Evolutionary conservation across 2,329 filamentous ascomycete genomes (phyloP).

Genomic region (Orbilia blumenaviensis): DNA sequence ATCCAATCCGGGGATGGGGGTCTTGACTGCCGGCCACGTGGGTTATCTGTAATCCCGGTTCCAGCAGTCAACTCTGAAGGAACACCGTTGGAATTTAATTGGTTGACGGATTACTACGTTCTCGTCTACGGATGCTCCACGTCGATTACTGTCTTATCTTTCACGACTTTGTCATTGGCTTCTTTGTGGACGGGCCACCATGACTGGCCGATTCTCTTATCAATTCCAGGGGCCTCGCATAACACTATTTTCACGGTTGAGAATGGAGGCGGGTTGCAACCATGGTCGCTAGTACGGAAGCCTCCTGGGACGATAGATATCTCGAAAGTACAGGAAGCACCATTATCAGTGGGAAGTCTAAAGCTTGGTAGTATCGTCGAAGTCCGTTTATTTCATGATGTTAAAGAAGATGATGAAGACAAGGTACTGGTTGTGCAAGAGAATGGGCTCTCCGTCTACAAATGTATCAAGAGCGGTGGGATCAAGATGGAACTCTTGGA

Average conservation of each 20-base stretch:
- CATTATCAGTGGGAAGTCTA: conserved; percentile 42
- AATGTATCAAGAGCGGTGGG: conserved; percentile 45
- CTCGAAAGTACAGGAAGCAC: conserved; percentile 49
- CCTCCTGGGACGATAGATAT: conserved; percentile 30
- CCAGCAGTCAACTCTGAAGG: conserved; percentile 37
- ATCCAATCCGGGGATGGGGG: conserved; percentile 52
- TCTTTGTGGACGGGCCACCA: conserved; percentile 56
- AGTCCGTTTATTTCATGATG: conserved; percentile 42
- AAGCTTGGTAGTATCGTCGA: conserved; percentile 42
- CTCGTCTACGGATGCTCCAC: conserved; percentile 56
- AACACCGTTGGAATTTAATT: conserved; percentile 40
- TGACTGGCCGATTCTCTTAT: conserved; percentile 56
- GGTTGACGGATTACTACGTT: conserved; percentile 53
- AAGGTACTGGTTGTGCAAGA: conserved; percentile 47
- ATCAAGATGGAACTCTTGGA: conserved; percentile 27
- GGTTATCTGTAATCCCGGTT: conserved; percentile 45
- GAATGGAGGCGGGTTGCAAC: conserved; percentile 51
- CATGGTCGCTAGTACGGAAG: conserved; percentile 54
- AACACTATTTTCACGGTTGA: conserved; percentile 54
- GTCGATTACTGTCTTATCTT: conserved; percentile 55
- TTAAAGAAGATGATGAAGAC: conserved; percentile 49
- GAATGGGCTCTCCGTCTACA: conserved; percentile 35
- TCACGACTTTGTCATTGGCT: conserved; percentile 54
- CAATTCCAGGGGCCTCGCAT: conserved; percentile 47
- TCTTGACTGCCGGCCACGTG: conserved; percentile 50